These are phyloP conservation scores for Ceratocystis lukuohia DNA, from an alignment of 2,329 filamentous ascomycete genomes.

Conservation along the genomic window DNA sequence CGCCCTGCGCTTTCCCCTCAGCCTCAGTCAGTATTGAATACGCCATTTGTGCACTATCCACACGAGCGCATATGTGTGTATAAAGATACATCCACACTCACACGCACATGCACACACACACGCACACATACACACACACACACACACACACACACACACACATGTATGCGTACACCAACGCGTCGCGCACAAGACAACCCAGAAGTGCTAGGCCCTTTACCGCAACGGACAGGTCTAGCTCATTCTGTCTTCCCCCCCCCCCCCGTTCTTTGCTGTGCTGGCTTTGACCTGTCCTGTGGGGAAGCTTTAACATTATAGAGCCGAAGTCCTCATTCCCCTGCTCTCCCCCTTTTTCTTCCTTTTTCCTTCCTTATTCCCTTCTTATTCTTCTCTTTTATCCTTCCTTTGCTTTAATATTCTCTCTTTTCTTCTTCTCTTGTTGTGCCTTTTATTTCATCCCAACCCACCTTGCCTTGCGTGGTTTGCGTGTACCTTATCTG, in stretches of 20 bases:
- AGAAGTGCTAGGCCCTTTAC: too few relatives aligned
- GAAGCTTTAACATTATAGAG: neutral
- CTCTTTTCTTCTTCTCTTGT: neutral
- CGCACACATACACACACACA: too few relatives aligned
- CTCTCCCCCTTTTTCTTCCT: constrained; percentile 3
- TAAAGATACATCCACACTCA: too few relatives aligned
- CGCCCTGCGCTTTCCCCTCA: too few relatives aligned
- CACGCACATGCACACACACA: too few relatives aligned
- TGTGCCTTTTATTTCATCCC: neutral
- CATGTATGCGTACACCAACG: too few relatives aligned
- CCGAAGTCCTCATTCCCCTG: neutral
- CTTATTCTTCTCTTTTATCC: constrained; percentile 10
- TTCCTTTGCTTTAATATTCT: neutral
- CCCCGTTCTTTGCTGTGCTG: neutral
- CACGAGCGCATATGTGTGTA: too few relatives aligned
- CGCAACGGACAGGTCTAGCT: neutral
- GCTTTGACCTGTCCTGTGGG: neutral
- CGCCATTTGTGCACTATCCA: too few relatives aligned
- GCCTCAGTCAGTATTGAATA: too few relatives aligned
- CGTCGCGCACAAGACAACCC: too few relatives aligned
- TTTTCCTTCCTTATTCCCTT: neutral
- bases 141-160: too few relatives aligned
- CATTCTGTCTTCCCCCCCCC: neutral
- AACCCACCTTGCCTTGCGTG: neutral
- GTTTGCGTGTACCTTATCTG: neutral